Evolutionary conservation across 306 rosid species (phyloP).

Genomic region (Lathyrus sativus): DNA sequence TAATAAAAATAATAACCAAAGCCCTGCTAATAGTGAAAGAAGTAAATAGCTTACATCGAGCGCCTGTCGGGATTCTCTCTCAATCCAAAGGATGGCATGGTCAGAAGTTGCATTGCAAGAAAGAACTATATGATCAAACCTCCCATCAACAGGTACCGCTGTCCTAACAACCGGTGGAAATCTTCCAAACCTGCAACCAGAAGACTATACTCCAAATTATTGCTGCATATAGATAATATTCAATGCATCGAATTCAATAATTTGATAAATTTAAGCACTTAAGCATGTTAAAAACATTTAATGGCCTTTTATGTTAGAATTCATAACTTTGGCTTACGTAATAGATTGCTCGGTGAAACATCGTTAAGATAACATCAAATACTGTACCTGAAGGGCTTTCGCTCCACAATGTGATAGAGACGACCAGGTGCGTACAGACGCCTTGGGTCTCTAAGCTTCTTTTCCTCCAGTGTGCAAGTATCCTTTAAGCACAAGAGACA

Average conservation of each 20-base stretch:
- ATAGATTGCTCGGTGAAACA: conserved; percentile 8
- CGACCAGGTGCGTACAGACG: conserved; percentile 96
- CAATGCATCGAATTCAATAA: conserved; percentile 6
- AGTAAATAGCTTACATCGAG: conserved; percentile 61
- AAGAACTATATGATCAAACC: conserved; percentile 89
- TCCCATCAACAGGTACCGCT: conserved; percentile 97
- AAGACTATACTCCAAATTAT: conserved; percentile 39
- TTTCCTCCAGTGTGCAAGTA: conserved; percentile 88
- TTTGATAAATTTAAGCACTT: conserved; percentile 8
- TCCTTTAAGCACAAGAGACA: conserved; percentile 89
- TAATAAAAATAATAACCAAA: not conserved
- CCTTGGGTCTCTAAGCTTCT: conserved; percentile 86
- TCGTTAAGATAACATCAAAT: conserved; percentile 28
- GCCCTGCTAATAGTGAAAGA: too few relatives aligned
- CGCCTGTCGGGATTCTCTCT: conserved; percentile 83
- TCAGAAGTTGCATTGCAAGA: conserved; percentile 88
- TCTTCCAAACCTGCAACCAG: conserved; percentile 72
- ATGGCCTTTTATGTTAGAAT: conserved; percentile 12
- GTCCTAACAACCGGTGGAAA: conserved; percentile 93
- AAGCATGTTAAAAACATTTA: not conserved
- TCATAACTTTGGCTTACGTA: conserved; percentile 6
- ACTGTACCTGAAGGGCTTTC: conserved; percentile 86
- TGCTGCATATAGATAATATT: conserved; percentile 23
- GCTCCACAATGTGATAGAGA: conserved; percentile 92
- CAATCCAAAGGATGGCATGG: conserved; percentile 90